A percentile compares a stretch with the other conserved stretches of the same genome.
phyloP scores from a whole-genome alignment of 73 alveolate genomes.

The Paramecium tetraurelia region DNA sequence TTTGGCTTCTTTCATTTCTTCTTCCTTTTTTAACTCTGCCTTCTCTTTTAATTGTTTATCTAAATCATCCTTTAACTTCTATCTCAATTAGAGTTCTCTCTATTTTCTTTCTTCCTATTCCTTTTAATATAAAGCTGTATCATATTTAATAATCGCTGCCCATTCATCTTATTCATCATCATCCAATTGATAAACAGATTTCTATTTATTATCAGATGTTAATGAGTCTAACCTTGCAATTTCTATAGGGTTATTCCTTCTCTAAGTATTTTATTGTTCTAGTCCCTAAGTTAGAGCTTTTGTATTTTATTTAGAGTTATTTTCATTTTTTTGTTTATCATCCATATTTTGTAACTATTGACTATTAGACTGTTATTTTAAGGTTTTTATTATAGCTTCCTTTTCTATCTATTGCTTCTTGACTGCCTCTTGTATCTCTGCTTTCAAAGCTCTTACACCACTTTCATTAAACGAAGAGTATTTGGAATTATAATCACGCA shows the following conservation, averaged over 20 bases:
- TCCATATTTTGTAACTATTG: background rate
- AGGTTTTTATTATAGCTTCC: background rate
- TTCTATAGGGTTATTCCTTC: background rate
- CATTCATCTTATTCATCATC: slow-evolving; percentile 27
- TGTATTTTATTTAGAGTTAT: background rate
- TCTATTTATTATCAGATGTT: background rate
- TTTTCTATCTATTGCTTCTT: background rate
- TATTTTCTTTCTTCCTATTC: background rate
- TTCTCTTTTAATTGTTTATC: slow-evolving; percentile 16
- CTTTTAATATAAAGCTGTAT: background rate
- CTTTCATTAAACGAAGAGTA: background rate
- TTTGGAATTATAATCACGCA: background rate
- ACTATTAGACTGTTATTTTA: background rate
- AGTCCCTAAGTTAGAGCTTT: background rate
- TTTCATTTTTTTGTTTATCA: background rate
- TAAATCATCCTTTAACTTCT: slow-evolving; percentile 6
- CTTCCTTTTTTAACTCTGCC: background rate
- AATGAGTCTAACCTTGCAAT: background rate
- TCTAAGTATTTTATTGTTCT: background rate
- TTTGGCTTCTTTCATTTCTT: background rate
- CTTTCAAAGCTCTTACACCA: slow-evolving; percentile 1
- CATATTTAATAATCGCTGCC: slow-evolving; percentile 21
- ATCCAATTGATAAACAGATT: background rate
- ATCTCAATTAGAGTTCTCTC: background rate
- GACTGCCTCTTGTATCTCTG: background rate